A percentile compares a stretch with the other conserved stretches of the same genome.
Evolutionary conservation across 306 rosid genomes (phyloP).

Genomic region (Cucurbita pepo): DNA sequence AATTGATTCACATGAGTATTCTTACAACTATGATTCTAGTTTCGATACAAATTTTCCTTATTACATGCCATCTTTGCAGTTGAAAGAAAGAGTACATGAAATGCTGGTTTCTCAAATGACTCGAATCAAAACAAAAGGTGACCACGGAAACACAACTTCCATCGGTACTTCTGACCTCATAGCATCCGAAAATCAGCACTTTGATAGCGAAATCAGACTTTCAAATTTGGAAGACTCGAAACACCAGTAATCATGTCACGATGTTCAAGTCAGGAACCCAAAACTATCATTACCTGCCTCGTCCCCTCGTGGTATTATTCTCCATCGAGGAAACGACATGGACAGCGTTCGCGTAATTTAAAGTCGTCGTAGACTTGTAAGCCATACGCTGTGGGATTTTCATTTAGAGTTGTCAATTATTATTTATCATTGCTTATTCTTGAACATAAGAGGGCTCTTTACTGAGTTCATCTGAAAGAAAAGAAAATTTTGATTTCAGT

Average conservation of each 20-base stretch:
- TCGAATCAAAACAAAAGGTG: slow-evolving; percentile 22
- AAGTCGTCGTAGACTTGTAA: background rate
- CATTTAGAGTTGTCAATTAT: background rate
- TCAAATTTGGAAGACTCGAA: background rate
- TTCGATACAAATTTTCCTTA: background rate
- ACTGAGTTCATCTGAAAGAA: slow-evolving; percentile 60
- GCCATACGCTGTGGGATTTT: background rate
- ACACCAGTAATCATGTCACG: background rate
- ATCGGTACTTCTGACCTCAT: background rate
- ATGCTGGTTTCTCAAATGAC: slow-evolving; percentile 54
- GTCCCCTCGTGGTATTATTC: background rate
- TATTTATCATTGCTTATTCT: background rate
- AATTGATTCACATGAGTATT: background rate
- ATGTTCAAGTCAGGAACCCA: background rate
- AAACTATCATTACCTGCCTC: background rate
- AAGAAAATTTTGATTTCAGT: slow-evolving; percentile 4
- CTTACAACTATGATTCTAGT: background rate
- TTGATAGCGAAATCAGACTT: background rate
- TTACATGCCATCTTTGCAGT: slow-evolving; percentile 25
- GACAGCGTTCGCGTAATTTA: background rate
- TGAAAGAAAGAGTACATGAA: slow-evolving; percentile 57
- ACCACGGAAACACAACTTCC: background rate
- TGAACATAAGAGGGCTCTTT: slow-evolving; percentile 72
- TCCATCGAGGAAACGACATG: background rate
- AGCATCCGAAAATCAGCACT: background rate